These are phyloP conservation scores for Gossypium thurberi DNA, from an alignment of 345 rosid species.

Conservation along the genomic window DNA sequence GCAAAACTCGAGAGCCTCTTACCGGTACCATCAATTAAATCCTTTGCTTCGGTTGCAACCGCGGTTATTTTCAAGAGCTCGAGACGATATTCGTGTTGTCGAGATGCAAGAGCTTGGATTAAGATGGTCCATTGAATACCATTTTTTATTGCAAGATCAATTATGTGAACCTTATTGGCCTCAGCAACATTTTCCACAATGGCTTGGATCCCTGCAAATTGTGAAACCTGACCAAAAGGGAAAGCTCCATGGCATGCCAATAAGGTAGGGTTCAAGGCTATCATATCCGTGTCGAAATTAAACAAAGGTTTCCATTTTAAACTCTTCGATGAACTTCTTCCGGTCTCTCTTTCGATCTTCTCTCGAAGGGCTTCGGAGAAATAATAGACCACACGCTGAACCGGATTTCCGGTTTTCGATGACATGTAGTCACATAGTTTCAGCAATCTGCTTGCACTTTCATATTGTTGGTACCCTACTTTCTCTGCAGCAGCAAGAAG, in stretches of 20 bases:
- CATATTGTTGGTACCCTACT: slow-evolving; percentile 28
- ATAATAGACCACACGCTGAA: slow-evolving; percentile 37
- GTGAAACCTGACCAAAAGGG: slow-evolving; percentile 30
- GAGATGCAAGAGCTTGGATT: slow-evolving; percentile 44
- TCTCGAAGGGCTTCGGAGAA: slow-evolving; percentile 37
- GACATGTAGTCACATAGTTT: slow-evolving; percentile 26
- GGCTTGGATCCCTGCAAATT: slow-evolving; percentile 41
- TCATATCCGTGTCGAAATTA: slow-evolving; percentile 14
- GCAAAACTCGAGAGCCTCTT: slow-evolving; percentile 34
- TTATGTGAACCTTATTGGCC: slow-evolving; percentile 36
- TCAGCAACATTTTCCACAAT: slow-evolving; percentile 34
- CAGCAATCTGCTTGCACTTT: slow-evolving; percentile 38
- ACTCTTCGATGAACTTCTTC: slow-evolving; percentile 14
- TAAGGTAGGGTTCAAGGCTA: not conserved
- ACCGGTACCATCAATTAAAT: slow-evolving; percentile 30
- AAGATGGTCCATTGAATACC: slow-evolving; percentile 41
- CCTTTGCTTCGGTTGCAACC: slow-evolving; percentile 18
- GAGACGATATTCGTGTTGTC: slow-evolving; percentile 14
- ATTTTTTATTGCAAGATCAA: slow-evolving; percentile 28
- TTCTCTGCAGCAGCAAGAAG: slow-evolving; percentile 44
- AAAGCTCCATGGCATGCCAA: slow-evolving; percentile 26
- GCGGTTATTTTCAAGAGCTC: slow-evolving; percentile 47
- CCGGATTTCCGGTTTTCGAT: slow-evolving; percentile 32
- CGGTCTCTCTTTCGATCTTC: slow-evolving; percentile 37
- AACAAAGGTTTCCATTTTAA: not conserved